These are phyloP conservation scores for Diplocarpon mali DNA, from an alignment of 2,329 filamentous ascomycete species.

Conservation along the genomic window DNA sequence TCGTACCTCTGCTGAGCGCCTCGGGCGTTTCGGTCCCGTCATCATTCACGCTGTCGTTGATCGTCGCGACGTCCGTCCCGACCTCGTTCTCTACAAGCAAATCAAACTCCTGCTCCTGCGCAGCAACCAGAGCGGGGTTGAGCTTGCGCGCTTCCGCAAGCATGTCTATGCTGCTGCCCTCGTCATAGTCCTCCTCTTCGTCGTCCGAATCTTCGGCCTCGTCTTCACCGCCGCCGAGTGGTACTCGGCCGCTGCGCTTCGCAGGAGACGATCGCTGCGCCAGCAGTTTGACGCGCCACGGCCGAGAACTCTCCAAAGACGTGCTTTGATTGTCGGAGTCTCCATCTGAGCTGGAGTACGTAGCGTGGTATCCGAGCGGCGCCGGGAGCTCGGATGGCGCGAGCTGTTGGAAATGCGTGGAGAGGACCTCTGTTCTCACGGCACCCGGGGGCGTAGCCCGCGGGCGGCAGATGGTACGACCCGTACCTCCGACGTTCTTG, in stretches of 20 bases:
- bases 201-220: slow-evolving; percentile 5
- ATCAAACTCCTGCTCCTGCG: slow-evolving; percentile 15
- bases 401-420: slow-evolving; percentile 4
- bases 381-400: slow-evolving; percentile 17
- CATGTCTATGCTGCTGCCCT: slow-evolving; percentile 17
- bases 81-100: slow-evolving; percentile 4
- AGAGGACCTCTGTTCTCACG: slow-evolving; percentile 16
- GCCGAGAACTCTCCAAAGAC: neutral
- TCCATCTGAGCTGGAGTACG: slow-evolving; percentile 7
- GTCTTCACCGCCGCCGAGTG: neutral
- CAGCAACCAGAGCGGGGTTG: slow-evolving; percentile 12
- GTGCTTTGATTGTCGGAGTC: slow-evolving; percentile 8
- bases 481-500: neutral
- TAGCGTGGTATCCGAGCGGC: slow-evolving; percentile 12
- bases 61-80: slow-evolving; percentile 6
- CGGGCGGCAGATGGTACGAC: neutral
- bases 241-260: neutral
- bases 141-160: slow-evolving; percentile 11
- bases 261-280: neutral
- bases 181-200: slow-evolving; percentile 12
- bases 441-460: neutral
- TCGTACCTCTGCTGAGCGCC: too few relatives aligned
- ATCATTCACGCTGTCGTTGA: slow-evolving; percentile 6
- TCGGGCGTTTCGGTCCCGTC: too few relatives aligned
- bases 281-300: slow-evolving; percentile 1